Base-by-base conservation (phyloP, 2,329 filamentous ascomycete species). In the Leptosphaerulina australis region DNA sequence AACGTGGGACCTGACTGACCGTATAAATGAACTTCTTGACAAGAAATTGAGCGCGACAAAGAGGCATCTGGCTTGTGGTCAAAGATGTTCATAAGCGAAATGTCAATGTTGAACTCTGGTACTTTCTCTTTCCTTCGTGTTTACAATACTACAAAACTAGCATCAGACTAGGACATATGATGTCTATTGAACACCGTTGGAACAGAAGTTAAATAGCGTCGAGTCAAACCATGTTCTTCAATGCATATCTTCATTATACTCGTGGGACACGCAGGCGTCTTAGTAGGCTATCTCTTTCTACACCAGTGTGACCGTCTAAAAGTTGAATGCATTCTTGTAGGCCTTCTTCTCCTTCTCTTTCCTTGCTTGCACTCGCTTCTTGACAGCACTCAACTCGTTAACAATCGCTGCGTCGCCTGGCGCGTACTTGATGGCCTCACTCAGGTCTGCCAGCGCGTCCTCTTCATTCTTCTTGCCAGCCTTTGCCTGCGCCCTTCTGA, bases 341-440 rank as follows among this genome's bases (percentile, higher is more conserved):
- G 87, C 88, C 63, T 89, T 90, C 83, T 92, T 95, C 80, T 97
- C 90, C 83, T 92, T 96, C 71, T 88, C 88, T 55, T 85, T 81
- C 55, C 88, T 83, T 50, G 87, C 88, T 9, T 84, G 81, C 20
- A 88, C 83, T 64, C 81, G 84, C 77, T 87, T 87, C 83, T 92
- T 96, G 43, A 94, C 85, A n/a, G 81, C 76, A 14, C 83, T 81
- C 45, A 95, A 81, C 77, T 97, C 91, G 64, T 84, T 88, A 53
- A 79, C 74, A 58, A 97, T 84, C 36, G 84, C 88, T 0, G 81
- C 83, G 72, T 97, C 93, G 14, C 79, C 81, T 1, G 93, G 92
- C 1, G 69, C 71, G 44, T 71, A 68, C 68, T 76, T 75, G 44
- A 63, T 61, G 17, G 78, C 78, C 58, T 71, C 66, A 50, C 78